Base-by-base conservation (phyloP, 1,284 basidiomycete genomes). In the Pseudozyma sp. region DNA sequence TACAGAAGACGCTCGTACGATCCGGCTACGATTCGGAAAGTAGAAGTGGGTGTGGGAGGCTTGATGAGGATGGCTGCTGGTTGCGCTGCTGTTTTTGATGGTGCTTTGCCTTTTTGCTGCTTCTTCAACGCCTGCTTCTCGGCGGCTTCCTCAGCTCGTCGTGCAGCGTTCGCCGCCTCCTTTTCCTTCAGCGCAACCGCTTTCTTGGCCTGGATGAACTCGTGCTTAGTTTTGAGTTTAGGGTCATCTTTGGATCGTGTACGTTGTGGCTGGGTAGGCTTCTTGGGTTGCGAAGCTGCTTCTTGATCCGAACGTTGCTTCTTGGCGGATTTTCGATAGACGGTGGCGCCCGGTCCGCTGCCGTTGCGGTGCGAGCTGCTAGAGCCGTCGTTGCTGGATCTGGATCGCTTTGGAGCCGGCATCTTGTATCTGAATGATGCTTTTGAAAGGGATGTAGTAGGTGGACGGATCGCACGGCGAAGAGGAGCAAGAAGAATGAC, bases 1-100 rank as follows among this genome's bases (percentile, higher is more conserved):
- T 98, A 98, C 14, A 98, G 88, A 10, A 97, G 87, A 80, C 96
- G 95, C 87, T 99, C 96, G 85, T 98, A 98, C 10, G 94, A 92
- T 0, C 96, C 96, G 0, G 90, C 92, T 34, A 97, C 87, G 70
- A 97, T 87, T 85, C 93, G 91, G 87, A 97, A 97, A 2, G 66
- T 51, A 13, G 53, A 31, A 1, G 75, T 69, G 4, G 78, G 59
- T 13, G 53, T 50, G 0, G 71, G 72, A 17, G 77, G 61, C 34
- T 68, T 67, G 64, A 78, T 66, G 16, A 75, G 35, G 17, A 75
- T 60, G 5, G 58, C 44, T 2, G 64, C n/a, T 11, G 60, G 49
- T 10, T 48, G 50, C 57, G 40, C 17, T 4, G 52, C 49, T 30
- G 34, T 49, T 35, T 52, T 55, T 17, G 49, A 30, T 10, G 49